Conservation (phyloP, 768 basidiomycete genomes). For the Pulveroboletus sp. region DNA sequence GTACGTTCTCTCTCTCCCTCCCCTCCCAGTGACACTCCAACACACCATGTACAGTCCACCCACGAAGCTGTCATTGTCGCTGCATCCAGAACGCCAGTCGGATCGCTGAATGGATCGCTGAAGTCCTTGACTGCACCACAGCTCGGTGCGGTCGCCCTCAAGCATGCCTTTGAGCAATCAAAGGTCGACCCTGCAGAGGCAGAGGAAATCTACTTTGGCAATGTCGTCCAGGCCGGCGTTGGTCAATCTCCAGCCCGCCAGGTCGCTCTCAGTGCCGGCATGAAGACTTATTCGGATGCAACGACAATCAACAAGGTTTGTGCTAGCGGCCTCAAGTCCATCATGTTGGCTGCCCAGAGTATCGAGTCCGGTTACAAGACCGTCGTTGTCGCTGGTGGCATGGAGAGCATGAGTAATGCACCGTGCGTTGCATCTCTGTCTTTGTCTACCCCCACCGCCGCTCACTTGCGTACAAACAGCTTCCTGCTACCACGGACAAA, state of each 20-base stretch:
- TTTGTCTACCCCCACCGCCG: neutral
- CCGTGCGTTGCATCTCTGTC: slow-evolving; percentile 59
- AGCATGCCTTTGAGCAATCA: slow-evolving; percentile 79
- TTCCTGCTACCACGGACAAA: slow-evolving; percentile 81
- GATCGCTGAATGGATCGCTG: slow-evolving; percentile 85
- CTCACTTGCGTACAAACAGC: slow-evolving; percentile 32
- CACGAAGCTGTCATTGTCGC: slow-evolving; percentile 92
- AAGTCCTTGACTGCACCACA: slow-evolving; percentile 87
- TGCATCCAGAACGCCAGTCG: slow-evolving; percentile 91
- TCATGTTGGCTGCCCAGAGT: slow-evolving; percentile 90
- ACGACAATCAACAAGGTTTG: slow-evolving; percentile 99
- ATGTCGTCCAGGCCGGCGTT: slow-evolving; percentile 95
- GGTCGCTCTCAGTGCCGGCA: slow-evolving; percentile 87
- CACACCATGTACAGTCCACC: slow-evolving; percentile 29
- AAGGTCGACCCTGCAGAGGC: slow-evolving; percentile 74
- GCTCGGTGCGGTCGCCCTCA: slow-evolving; percentile 84
- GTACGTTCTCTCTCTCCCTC: slow-evolving; percentile 29
- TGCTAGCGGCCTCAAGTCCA: slow-evolving; percentile 93
- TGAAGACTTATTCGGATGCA: slow-evolving; percentile 82
- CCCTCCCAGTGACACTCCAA: neutral
- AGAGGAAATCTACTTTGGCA: slow-evolving; percentile 97
- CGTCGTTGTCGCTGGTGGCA: slow-evolving; percentile 91
- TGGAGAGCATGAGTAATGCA: slow-evolving; percentile 99
- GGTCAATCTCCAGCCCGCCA: slow-evolving; percentile 99
- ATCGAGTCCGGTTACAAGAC: slow-evolving; percentile 82